These are phyloP conservation scores for Penicillium herquei DNA, from an alignment of 495 filamentous ascomycete species.

Conservation along the genomic window DNA sequence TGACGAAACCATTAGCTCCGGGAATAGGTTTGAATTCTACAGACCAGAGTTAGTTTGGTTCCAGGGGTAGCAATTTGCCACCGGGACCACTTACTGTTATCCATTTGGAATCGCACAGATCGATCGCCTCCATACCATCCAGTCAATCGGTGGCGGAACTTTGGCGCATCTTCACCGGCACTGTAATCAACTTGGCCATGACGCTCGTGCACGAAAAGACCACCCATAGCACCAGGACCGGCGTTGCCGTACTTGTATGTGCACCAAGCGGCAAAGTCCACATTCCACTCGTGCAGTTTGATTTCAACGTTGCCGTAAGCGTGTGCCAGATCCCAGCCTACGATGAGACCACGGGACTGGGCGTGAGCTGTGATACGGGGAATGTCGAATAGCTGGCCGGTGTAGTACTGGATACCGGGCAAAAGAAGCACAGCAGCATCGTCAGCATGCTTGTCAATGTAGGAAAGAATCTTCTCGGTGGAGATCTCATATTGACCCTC, in stretches of 20 bases:
- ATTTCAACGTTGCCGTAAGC: slow-evolving; percentile 88
- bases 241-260: slow-evolving; percentile 95
- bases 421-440: slow-evolving; percentile 79
- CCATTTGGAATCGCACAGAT: slow-evolving; percentile 74
- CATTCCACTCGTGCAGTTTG: slow-evolving; percentile 85
- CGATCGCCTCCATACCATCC: slow-evolving; percentile 94
- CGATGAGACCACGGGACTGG: slow-evolving; percentile 67
- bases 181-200: slow-evolving; percentile 58
- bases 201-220: slow-evolving; percentile 79
- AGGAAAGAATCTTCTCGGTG: slow-evolving; percentile 70
- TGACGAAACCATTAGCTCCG: slow-evolving; percentile 60
- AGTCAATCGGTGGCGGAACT: slow-evolving; percentile 59
- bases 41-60: slow-evolving; percentile 2
- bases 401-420: slow-evolving; percentile 94
- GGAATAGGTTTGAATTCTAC: slow-evolving; percentile 69
- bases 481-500: slow-evolving; percentile 50
- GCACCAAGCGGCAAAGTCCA: slow-evolving; percentile 95
- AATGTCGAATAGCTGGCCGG: slow-evolving; percentile 87
- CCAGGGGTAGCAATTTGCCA: background rate
- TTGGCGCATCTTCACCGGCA: slow-evolving; percentile 39
- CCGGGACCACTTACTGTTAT: slow-evolving; percentile 48
- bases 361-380: slow-evolving; percentile 79
- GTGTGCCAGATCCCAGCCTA: slow-evolving; percentile 95
- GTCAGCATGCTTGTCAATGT: slow-evolving; percentile 72
- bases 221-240: slow-evolving; percentile 83